Percentiles rank a stretch among this genome's conserved stretches.
Evolutionary conservation across 2,329 filamentous ascomycete genomes (phyloP).

Genomic region (Colletotrichum sp.): DNA sequence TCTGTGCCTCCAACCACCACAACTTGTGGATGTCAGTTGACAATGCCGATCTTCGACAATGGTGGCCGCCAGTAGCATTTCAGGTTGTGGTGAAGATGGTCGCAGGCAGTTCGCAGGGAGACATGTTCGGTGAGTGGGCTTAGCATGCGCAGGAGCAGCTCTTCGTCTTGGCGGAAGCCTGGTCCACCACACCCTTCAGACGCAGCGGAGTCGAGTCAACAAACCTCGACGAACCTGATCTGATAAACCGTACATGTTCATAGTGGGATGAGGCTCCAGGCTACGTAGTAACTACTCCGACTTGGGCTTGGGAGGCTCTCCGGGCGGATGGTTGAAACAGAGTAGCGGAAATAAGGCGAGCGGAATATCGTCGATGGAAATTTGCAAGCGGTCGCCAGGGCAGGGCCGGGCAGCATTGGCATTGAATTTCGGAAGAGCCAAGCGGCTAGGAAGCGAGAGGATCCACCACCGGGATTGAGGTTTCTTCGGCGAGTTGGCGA

Average conservation of each 20-base stretch:
- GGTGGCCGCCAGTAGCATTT: neutral
- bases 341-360: neutral
- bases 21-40: neutral
- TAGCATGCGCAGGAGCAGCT: neutral
- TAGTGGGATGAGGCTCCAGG: neutral
- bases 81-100: neutral
- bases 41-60: neutral
- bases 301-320: neutral
- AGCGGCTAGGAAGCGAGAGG: neutral
- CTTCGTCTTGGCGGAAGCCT: neutral
- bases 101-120: neutral
- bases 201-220: neutral
- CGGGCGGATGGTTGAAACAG: neutral
- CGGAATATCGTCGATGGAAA: neutral
- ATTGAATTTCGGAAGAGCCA: neutral
- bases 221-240: neutral
- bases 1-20: neutral
- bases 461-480: neutral
- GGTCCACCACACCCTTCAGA: neutral
- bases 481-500: neutral
- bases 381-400: neutral
- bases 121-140: neutral
- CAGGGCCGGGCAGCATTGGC: neutral
- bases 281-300: neutral
- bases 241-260: neutral